phyloP scores from a whole-genome alignment of 2,329 filamentous ascomycete species.

The Trichoderma semiorbis region DNA sequence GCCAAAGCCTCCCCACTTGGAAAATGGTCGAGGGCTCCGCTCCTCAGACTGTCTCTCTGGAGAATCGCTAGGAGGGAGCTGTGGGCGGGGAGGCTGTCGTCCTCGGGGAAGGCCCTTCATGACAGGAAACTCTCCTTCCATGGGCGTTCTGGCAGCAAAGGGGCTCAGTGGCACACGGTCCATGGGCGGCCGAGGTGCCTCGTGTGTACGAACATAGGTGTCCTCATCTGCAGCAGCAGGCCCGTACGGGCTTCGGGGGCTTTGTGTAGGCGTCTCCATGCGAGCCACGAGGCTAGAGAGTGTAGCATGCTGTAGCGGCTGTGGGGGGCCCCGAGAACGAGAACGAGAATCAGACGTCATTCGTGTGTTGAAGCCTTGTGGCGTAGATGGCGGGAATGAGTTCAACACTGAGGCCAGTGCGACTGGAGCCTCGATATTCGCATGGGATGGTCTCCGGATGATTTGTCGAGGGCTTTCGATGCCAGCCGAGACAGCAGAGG shows the following conservation, averaged over 20 bases:
- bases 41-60: background rate
- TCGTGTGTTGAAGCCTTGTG: constrained; percentile 28
- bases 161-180: constrained; percentile 27
- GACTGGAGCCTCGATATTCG: background rate
- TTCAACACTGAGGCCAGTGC: background rate
- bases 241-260: constrained; percentile 25
- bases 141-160: constrained; percentile 24
- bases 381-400: constrained; percentile 24
- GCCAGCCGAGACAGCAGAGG: constrained; percentile 1
- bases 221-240: constrained; percentile 18
- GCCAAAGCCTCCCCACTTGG: constrained; percentile 15
- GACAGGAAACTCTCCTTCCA: constrained; percentile 35
- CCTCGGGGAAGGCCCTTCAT: constrained; percentile 36
- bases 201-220: constrained; percentile 18
- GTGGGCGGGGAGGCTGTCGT: constrained; percentile 24
- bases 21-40: constrained; percentile 17
- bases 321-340: constrained; percentile 22
- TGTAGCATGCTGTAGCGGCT: constrained; percentile 24
- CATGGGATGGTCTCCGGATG: constrained; percentile 4
- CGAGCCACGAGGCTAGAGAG: constrained; percentile 24
- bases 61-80: constrained; percentile 16
- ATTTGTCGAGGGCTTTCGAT: constrained; percentile 9
- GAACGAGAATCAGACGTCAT: constrained; percentile 23
- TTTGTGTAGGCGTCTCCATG: constrained; percentile 9
- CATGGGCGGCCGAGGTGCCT: constrained; percentile 13